Conservation (phyloP, 371 early-diverging fungal genomes). For the Mucor saturninus region DNA sequence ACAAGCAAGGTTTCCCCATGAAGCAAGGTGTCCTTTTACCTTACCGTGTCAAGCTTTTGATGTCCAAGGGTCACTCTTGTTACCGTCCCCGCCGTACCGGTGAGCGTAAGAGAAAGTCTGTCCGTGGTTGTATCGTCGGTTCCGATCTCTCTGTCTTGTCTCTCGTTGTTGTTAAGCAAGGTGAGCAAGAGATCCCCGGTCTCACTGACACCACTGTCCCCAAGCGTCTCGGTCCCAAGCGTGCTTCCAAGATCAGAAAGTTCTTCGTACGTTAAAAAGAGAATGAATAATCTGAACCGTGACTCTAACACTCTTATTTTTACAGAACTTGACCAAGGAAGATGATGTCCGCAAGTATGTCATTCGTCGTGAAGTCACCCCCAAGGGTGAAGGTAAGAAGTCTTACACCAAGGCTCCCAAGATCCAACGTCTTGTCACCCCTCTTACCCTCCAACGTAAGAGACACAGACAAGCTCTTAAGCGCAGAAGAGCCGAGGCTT, state of each 20-base stretch:
- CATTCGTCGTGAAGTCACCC: slow-evolving; percentile 94
- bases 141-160: slow-evolving; percentile 95
- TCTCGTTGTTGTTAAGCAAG: slow-evolving; percentile 95
- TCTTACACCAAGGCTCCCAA: slow-evolving; percentile 92
- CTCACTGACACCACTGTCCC: slow-evolving; percentile 94
- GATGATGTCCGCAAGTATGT: slow-evolving; percentile 99
- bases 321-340: slow-evolving; percentile 84
- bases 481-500: slow-evolving; percentile 78
- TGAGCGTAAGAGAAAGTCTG: slow-evolving; percentile 99
- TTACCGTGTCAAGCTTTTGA: slow-evolving; percentile 94
- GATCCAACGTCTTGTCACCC: slow-evolving; percentile 99
- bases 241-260: slow-evolving; percentile 98
- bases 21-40: slow-evolving; percentile 96
- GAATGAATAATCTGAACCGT: not conserved
- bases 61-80: slow-evolving; percentile 98
- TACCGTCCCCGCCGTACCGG: slow-evolving; percentile 98
- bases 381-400: slow-evolving; percentile 91
- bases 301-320: not conserved
- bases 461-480: slow-evolving; percentile 86
- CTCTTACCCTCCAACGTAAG: slow-evolving; percentile 94
- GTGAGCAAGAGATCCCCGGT: slow-evolving; percentile 95
- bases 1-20: slow-evolving; percentile 99
- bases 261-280: slow-evolving; percentile 76
- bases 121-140: slow-evolving; percentile 99
- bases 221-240: slow-evolving; percentile 98